Percentiles rank a stretch among this genome's conserved stretches.
phyloP scores from a whole-genome alignment of 1,284 basidiomycete species.

The Ustilago bromivora region DNA sequence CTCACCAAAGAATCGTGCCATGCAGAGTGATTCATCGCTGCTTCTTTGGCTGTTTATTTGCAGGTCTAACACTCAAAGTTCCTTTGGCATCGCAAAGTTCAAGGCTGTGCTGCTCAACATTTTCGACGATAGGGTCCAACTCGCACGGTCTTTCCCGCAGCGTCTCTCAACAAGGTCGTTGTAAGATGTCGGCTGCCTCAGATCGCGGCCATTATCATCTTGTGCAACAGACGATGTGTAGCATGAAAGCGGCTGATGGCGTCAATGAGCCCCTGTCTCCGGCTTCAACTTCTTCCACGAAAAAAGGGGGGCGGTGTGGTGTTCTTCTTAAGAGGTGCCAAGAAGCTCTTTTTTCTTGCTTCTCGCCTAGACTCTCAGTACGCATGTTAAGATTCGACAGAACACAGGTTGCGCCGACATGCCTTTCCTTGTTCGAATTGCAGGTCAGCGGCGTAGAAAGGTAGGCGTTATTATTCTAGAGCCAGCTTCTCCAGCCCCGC shows the following conservation, averaged over 20 bases:
- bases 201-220: background rate
- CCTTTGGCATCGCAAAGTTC: background rate
- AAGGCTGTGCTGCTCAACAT: background rate
- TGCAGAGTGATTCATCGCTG: background rate
- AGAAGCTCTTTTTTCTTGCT: background rate
- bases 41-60: background rate
- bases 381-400: background rate
- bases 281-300: background rate
- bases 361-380: background rate
- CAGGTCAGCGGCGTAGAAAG: background rate
- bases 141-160: background rate
- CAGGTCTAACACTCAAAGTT: background rate
- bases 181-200: no score
- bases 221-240: background rate
- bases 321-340: slow-evolving; percentile 5
- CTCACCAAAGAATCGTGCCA: slow-evolving; percentile 1
- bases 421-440: background rate
- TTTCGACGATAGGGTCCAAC: slow-evolving; percentile 1
- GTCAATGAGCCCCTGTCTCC: background rate
- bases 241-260: background rate
- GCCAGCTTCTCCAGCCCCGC: background rate
- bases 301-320: background rate
- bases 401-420: background rate
- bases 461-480: background rate
- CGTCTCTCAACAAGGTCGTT: no score